Evolutionary conservation across 2,329 filamentous ascomycete species (phyloP).

Genomic region (Fulvia fulva): DNA sequence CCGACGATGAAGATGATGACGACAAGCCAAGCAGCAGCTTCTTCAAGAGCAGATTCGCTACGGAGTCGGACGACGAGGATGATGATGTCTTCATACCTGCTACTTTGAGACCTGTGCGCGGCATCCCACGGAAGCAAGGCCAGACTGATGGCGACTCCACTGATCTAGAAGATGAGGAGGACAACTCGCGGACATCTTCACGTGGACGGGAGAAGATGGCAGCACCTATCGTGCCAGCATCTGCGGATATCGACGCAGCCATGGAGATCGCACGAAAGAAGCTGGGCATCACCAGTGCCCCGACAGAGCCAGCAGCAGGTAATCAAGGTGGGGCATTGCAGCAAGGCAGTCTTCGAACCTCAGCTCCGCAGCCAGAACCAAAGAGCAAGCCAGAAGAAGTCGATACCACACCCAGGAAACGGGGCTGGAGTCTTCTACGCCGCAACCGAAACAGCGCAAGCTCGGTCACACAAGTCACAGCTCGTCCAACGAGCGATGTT

Average conservation of each 20-base stretch:
- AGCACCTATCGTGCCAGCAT: slow-evolving; percentile 30
- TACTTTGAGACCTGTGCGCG: slow-evolving; percentile 52
- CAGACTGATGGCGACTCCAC: slow-evolving; percentile 56
- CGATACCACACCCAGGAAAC: slow-evolving; percentile 21
- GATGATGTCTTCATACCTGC: slow-evolving; percentile 40
- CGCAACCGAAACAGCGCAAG: slow-evolving; percentile 29
- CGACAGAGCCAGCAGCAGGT: slow-evolving; percentile 13
- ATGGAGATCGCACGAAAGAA: slow-evolving; percentile 34
- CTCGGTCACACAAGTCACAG: slow-evolving; percentile 20
- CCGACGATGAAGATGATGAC: slow-evolving; percentile 57
- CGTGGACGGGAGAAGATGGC: slow-evolving; percentile 44
- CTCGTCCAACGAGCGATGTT: neutral
- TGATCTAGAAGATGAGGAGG: slow-evolving; percentile 46
- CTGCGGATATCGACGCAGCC: slow-evolving; percentile 37
- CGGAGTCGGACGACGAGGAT: slow-evolving; percentile 51
- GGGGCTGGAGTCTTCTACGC: slow-evolving; percentile 33
- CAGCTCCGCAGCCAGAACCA: slow-evolving; percentile 48
- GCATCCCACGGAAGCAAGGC: slow-evolving; percentile 54
- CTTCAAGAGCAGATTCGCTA: slow-evolving; percentile 46
- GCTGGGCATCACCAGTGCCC: slow-evolving; percentile 26
- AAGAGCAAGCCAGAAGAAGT: slow-evolving; percentile 16
- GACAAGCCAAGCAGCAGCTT: slow-evolving; percentile 13
- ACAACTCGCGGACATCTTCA: slow-evolving; percentile 25
- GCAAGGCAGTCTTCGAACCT: slow-evolving; percentile 37
- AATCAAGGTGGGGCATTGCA: slow-evolving; percentile 33